Conservation (phyloP, 179 eudicot genomes). For the Beta lomatogona region DNA sequence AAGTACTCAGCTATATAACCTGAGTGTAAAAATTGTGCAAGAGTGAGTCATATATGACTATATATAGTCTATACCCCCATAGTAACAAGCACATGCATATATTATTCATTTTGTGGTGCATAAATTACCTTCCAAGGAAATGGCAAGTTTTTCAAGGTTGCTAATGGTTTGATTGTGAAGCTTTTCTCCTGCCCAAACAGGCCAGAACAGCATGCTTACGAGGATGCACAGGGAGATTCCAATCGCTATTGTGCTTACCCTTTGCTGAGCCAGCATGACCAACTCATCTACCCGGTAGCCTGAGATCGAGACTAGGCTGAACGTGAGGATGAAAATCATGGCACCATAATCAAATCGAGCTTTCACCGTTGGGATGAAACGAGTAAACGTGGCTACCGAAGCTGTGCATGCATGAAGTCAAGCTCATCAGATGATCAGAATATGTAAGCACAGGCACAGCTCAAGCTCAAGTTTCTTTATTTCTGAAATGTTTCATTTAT, state of each 20-base stretch:
- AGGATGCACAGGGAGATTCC: conserved; percentile 58
- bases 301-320: conserved; percentile 59
- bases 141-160: conserved; percentile 57
- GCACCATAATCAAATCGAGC: conserved; percentile 67
- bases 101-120: neutral
- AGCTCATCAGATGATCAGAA: conserved; percentile 9
- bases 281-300: conserved; percentile 57
- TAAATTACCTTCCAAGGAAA: conserved; percentile 53
- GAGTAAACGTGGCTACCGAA: conserved; percentile 50
- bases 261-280: conserved; percentile 41
- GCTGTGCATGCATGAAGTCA: conserved; percentile 42
- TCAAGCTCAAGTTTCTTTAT: neutral
- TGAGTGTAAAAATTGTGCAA: conserved; percentile 14
- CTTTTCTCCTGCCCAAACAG: conserved; percentile 60
- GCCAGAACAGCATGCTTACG: conserved; percentile 48
- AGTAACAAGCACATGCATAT: neutral
- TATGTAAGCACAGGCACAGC: neutral
- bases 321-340: conserved; percentile 60
- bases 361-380: conserved; percentile 63
- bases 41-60: neutral
- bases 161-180: conserved; percentile 45
- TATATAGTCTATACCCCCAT: neutral
- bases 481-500: too few relatives aligned
- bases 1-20: conserved; percentile 55
- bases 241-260: conserved; percentile 49